Evolutionary conservation across 805 yeast genomes (phyloP).

Genomic region (Pichia insulana): DNA sequence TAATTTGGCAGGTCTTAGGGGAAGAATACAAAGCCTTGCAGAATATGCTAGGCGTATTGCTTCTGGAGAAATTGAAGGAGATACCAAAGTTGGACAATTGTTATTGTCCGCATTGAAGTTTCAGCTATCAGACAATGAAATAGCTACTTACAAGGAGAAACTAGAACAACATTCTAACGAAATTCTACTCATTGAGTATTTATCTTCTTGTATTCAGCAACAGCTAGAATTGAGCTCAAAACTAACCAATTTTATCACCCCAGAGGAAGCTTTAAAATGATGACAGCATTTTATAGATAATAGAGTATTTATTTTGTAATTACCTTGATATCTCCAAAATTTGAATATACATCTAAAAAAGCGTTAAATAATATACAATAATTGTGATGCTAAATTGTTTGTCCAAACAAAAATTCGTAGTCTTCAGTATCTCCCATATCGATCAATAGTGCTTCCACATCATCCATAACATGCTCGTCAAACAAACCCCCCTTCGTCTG

Average conservation of each 20-base stretch:
- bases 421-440: slow-evolving; percentile 40
- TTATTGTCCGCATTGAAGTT: slow-evolving; percentile 49
- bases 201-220: slow-evolving; percentile 76
- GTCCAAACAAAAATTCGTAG: slow-evolving; percentile 29
- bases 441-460: slow-evolving; percentile 61
- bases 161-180: slow-evolving; percentile 73
- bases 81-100: slow-evolving; percentile 56
- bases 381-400: slow-evolving; percentile 1
- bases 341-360: neutral
- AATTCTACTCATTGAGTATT: slow-evolving; percentile 69
- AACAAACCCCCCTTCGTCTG: slow-evolving; percentile 71
- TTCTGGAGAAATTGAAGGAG: slow-evolving; percentile 36
- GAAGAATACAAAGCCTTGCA: slow-evolving; percentile 41
- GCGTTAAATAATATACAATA: neutral
- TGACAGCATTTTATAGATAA: no score
- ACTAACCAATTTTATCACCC: slow-evolving; percentile 45
- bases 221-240: slow-evolving; percentile 75
- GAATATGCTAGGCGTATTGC: slow-evolving; percentile 37
- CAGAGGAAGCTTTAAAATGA: slow-evolving; percentile 28
- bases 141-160: slow-evolving; percentile 46
- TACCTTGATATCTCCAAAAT: no score
- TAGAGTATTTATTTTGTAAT: no score
- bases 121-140: slow-evolving; percentile 42
- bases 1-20: slow-evolving; percentile 38
- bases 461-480: slow-evolving; percentile 64